Percentiles rank a stretch among this genome's conserved stretches.
phyloP scores from a whole-genome alignment of 2,329 filamentous ascomycete species.

The Fusarium oxysporum region DNA sequence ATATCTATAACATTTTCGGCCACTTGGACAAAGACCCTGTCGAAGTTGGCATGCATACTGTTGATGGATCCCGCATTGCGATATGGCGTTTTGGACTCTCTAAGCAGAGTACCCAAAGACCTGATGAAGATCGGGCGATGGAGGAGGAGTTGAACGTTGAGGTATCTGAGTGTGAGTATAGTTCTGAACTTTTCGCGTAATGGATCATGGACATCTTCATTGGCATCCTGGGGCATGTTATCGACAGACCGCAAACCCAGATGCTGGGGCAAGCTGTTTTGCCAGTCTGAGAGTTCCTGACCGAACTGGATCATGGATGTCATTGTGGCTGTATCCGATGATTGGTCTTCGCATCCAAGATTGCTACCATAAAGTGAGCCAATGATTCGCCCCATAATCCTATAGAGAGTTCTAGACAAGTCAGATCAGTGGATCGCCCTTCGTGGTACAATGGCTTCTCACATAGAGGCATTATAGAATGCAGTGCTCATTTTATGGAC shows the following conservation, averaged over 20 bases:
- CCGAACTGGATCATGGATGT: conserved; percentile 18
- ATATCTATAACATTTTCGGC: conserved; percentile 24
- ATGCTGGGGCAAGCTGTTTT: background rate
- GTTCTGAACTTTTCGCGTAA: background rate
- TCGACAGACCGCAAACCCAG: background rate
- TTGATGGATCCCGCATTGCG: background rate
- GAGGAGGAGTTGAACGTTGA: conserved; percentile 5
- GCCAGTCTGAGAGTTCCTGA: conserved; percentile 33
- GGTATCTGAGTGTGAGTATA: background rate
- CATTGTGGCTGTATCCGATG: conserved; percentile 10
- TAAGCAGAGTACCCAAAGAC: background rate
- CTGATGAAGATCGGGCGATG: conserved; percentile 1
- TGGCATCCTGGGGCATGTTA: background rate
- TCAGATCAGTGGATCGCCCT: background rate
- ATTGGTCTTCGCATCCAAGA: conserved; percentile 16
- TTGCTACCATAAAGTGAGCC: conserved; percentile 26
- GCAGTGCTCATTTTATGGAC: conserved; percentile 5
- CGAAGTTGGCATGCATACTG: conserved; percentile 25
- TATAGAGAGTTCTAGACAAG: conserved; percentile 12
- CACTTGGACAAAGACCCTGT: background rate
- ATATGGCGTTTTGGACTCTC: background rate
- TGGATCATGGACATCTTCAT: background rate
- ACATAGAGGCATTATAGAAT: conserved; percentile 33
- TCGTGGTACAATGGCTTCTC: fast-evolving
- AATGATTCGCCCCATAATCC: conserved; percentile 22